Base-by-base conservation (phyloP, 1,284 basidiomycete species). In the Moesziomyces sp. region DNA sequence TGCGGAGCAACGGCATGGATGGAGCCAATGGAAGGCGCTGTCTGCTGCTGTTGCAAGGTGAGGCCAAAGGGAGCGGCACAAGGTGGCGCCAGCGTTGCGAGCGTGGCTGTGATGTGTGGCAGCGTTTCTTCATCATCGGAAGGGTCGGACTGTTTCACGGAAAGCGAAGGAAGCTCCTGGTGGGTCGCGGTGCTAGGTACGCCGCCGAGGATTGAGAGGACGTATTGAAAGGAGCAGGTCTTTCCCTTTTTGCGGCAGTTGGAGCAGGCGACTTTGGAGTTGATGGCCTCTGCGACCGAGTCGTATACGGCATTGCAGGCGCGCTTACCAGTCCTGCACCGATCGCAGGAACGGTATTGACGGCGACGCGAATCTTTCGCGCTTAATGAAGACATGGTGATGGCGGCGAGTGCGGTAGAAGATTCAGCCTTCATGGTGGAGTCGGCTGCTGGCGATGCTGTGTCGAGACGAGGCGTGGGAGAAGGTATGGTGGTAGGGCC, bases 341-440 rank as follows among this genome's bases (percentile, higher is more conserved):
- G 58, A 40, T 67, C 64, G 46, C 58, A 67, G n/a, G 64, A 67
- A 14, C 64, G 58, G 24, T 60, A 67, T 43, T 60, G 64, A 33
- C 64, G 64, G 24, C 63, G 57, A n/a, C 48, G 56, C 33, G 61
- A 45, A 11, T 64, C 55, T 52, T 58, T 64, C 21, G 21, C 40
- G 28, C 14, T 44, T 11, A 45, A 30, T 11, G 42, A 9, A 14
- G 53, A 26, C 38, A 43, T 50, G 30, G 48, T 19, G 28, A 48
- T 21, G 26, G 53, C 33, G 18, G 43, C 38, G 38, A 40, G 5
- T 3, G 38, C 38, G 14, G 38, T 18, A 7, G 38, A 40, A 6
- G 38, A 40, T 40, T 40, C 38, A 6, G 46, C 23, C 21, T 49
- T 53, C 52, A 50, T 54, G 35, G 46, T 19, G 38, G 58, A 26